phyloP scores from a whole-genome alignment of 2,329 filamentous ascomycete species.

The Penicillium sp. region DNA sequence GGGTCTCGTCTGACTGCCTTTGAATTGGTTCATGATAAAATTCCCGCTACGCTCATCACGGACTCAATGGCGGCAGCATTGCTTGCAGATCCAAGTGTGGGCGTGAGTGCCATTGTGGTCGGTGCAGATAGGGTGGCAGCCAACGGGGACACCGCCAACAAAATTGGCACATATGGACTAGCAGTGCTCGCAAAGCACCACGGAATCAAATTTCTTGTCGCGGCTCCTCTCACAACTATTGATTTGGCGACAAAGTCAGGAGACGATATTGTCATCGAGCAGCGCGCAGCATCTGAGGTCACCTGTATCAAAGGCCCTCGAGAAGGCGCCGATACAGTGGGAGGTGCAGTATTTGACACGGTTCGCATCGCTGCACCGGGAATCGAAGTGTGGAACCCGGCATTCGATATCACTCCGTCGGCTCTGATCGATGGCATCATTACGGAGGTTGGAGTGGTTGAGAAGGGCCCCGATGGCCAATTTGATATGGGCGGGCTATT shows the following conservation, averaged over 20 bases:
- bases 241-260: slow-evolving; percentile 79
- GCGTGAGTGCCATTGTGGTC: slow-evolving; percentile 84
- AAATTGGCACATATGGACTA: slow-evolving; percentile 92
- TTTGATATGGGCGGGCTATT: slow-evolving; percentile 58
- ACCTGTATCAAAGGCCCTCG: slow-evolving; percentile 79
- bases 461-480: slow-evolving; percentile 67
- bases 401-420: slow-evolving; percentile 91
- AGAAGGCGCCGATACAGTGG: slow-evolving; percentile 55
- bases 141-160: slow-evolving; percentile 97
- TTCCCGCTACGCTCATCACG: slow-evolving; percentile 87
- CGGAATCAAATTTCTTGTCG: slow-evolving; percentile 89
- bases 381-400: slow-evolving; percentile 92
- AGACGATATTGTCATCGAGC: slow-evolving; percentile 81
- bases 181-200: slow-evolving; percentile 88
- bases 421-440: slow-evolving; percentile 89
- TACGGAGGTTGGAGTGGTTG: slow-evolving; percentile 84
- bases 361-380: slow-evolving; percentile 75
- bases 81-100: slow-evolving; percentile 59
- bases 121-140: slow-evolving; percentile 93
- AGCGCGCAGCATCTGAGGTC: slow-evolving; percentile 77
- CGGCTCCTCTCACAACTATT: slow-evolving; percentile 90
- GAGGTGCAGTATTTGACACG: slow-evolving; percentile 52
- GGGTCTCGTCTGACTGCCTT: slow-evolving; percentile 92
- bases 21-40: slow-evolving; percentile 89
- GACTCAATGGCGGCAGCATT: slow-evolving; percentile 95